Evolutionary conservation across 768 basidiomycete species (phyloP).

Genomic region (Lactarius deliciosus): DNA sequence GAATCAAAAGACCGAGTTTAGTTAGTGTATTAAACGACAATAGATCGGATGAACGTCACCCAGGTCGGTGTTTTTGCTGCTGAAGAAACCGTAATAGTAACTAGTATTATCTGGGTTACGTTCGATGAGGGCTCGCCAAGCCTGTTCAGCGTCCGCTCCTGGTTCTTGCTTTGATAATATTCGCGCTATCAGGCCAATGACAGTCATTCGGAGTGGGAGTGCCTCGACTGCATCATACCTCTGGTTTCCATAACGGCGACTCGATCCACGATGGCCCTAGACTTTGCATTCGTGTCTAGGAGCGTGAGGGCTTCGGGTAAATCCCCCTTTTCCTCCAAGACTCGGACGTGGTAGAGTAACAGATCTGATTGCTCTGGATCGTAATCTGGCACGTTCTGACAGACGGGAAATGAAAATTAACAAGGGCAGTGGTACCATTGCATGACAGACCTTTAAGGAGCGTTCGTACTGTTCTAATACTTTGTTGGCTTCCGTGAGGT

Average conservation of each 20-base stretch:
- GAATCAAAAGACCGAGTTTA: neutral
- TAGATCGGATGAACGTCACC: conserved; percentile 44
- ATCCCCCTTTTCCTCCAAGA: conserved; percentile 74
- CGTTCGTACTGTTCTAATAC: conserved; percentile 71
- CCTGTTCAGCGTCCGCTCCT: conserved; percentile 70
- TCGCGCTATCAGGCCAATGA: conserved; percentile 52
- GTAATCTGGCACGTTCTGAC: conserved; percentile 69
- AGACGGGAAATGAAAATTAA: conserved; percentile 14
- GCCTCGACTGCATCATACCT: conserved; percentile 42
- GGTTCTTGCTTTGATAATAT: conserved; percentile 65
- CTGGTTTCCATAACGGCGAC: conserved; percentile 64
- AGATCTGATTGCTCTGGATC: conserved; percentile 86
- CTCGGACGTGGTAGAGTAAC: conserved; percentile 68
- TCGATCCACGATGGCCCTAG: conserved; percentile 67
- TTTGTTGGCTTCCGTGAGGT: conserved; percentile 64
- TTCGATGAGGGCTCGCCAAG: conserved; percentile 79
- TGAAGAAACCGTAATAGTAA: conserved; percentile 76
- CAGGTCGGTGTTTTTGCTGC: conserved; percentile 61
- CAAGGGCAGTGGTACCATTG: neutral
- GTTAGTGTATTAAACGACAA: neutral
- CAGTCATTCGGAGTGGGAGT: neutral
- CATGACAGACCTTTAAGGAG: conserved; percentile 63
- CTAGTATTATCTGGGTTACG: conserved; percentile 81
- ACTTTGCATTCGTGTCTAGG: conserved; percentile 64
- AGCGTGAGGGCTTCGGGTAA: conserved; percentile 56